A percentile compares a stretch with the other conserved stretches of the same genome.
These are phyloP conservation scores for Yarrowia osloensis DNA, from an alignment of 805 yeast genomes.

Conservation along the genomic window DNA sequence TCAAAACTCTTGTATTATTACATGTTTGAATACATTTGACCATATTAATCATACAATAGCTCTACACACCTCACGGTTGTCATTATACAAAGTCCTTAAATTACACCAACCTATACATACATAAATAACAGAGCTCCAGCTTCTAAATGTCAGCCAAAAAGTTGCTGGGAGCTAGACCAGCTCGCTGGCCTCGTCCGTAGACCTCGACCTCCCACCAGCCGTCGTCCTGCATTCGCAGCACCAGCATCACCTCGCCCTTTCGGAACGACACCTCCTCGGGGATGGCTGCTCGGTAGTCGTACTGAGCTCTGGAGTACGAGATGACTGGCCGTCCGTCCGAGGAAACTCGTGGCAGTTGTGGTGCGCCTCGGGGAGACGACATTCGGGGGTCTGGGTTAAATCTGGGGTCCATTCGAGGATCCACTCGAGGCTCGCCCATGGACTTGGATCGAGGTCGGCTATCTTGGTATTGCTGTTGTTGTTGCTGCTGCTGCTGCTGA, in stretches of 20 bases:
- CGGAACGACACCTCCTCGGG: constrained; percentile 63
- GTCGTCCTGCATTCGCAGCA: constrained; percentile 61
- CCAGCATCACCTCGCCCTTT: constrained; percentile 57
- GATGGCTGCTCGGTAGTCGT: constrained; percentile 59
- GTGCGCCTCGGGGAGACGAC: constrained; percentile 31
- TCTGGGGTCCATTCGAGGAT: constrained; percentile 31
- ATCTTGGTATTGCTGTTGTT: constrained; percentile 31
- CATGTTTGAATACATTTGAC: not conserved
- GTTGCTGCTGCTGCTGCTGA: constrained; percentile 30
- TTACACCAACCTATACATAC: constrained; percentile 28
- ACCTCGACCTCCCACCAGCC: constrained; percentile 79
- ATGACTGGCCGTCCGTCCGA: constrained; percentile 58
- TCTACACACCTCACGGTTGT: not conserved
- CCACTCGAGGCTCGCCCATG: constrained; percentile 30
- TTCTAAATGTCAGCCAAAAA: constrained; percentile 41
- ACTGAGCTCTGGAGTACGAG: constrained; percentile 56
- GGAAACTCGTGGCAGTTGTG: constrained; percentile 49
- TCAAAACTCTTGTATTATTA: not conserved
- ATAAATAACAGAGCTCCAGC: not conserved
- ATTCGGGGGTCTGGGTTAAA: constrained; percentile 31
- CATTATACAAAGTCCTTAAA: constrained; percentile 13
- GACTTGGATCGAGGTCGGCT: constrained; percentile 37
- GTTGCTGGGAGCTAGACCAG: constrained; percentile 68
- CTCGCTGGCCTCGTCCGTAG: constrained; percentile 42
- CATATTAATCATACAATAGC: not conserved